phyloP scores from a whole-genome alignment of 2,329 filamentous ascomycete species.

The Neofusicoccum ribis region DNA sequence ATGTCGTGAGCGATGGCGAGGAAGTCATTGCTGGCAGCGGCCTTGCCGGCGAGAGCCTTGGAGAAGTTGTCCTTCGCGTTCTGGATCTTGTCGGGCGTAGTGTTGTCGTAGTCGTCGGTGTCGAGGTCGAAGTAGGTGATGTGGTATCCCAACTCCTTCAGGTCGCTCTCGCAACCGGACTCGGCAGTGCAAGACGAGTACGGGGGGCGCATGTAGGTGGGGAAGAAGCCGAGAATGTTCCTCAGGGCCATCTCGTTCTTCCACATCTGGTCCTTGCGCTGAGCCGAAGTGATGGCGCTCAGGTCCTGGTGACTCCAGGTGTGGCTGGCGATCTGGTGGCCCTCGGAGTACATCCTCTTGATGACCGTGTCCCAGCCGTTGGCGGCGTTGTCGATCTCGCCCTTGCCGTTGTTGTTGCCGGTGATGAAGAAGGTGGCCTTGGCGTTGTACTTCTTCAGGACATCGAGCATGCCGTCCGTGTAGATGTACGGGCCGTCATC shows the following conservation, averaged over 20 bases:
- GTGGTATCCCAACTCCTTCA: constrained; percentile 56
- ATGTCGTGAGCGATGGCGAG: constrained; percentile 57
- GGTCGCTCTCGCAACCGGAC: constrained; percentile 40
- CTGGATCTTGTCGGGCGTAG: constrained; percentile 49
- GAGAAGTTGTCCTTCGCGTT: constrained; percentile 57
- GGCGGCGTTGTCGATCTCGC: constrained; percentile 54
- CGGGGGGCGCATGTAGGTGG: constrained; percentile 55
- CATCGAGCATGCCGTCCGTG: constrained; percentile 62
- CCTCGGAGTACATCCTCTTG: constrained; percentile 55
- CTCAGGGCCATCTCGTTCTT: constrained; percentile 58
- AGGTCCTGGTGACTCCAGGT: constrained; percentile 57
- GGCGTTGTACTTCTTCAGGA: constrained; percentile 59
- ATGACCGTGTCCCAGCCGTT: constrained; percentile 52
- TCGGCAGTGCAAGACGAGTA: constrained; percentile 48
- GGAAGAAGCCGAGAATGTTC: constrained; percentile 57
- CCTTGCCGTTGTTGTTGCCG: constrained; percentile 58
- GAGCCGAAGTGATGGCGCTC: constrained; percentile 43
- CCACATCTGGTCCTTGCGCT: constrained; percentile 51
- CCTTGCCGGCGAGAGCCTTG: constrained; percentile 42
- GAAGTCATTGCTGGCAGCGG: constrained; percentile 39
- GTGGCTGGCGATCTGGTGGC: constrained; percentile 63
- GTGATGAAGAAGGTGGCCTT: constrained; percentile 70
- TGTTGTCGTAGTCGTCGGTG: constrained; percentile 60
- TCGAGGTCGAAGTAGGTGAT: constrained; percentile 63
- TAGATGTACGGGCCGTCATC: constrained; percentile 67